Evolutionary conservation across 352 stramenopile genomes (phyloP), one percentile per base, ranked within the genome.

Genomic region (Peronospora tabacina): DNA sequence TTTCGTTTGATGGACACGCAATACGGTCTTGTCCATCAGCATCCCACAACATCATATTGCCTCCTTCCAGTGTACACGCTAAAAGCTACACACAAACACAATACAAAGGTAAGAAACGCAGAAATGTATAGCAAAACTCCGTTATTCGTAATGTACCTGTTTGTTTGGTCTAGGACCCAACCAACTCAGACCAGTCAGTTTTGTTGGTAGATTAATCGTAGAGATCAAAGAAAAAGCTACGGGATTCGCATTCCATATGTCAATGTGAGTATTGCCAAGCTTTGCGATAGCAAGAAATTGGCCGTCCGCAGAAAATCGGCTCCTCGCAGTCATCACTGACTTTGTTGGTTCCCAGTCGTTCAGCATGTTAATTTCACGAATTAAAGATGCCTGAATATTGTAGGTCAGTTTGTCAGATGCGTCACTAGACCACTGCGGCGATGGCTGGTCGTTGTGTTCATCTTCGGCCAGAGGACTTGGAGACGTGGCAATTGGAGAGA

Each of bases 201-300:
- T 53, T 19, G 52, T 43, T 13, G 56, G 58, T 36, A 74, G 40
- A 19, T 50, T 44, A n/a, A 77, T 68, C 16, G 55, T 72, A 7
- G 38, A 55, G 10, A 38, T 40, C 3, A 52, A 49, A 15, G 61
- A 60, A n/a, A 65, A 19, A 2, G 39, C 44, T n/a, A 60, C 38
- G 1, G 53, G 51, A n/a, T 70, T 55, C n/a, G 63, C 33, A n/a
- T 56, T 52, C 67, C 67, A 77, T 49, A 77, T 77, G 30, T 74
- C 61, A 35, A 77, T 64, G 12, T 72, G 55, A 6, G 49, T 56
- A 24, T 72, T 69, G 26, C 61, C 61, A 4, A 70, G 44, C 39
- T 67, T 70, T 13, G 67, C 54, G 17, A 72, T 60, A 1, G 64
- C 67, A 47, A 73, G 41, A 55, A 64, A 71, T 35, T 64, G 34